Conservation (phyloP, 495 filamentous ascomycete genomes). For the Aspergillus affinis region DNA sequence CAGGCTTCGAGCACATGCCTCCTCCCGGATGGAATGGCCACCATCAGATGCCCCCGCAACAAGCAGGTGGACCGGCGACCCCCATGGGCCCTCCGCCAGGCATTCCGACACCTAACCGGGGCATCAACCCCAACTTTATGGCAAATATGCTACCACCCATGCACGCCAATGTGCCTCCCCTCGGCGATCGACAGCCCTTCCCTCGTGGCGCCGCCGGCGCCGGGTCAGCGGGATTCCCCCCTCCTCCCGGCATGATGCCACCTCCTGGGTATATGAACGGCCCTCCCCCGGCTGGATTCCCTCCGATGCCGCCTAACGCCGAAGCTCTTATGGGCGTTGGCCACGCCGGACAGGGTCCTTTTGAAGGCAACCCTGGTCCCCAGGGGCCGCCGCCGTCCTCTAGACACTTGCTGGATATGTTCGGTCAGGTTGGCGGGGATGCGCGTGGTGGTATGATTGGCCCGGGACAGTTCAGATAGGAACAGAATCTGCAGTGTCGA, state of each 20-base stretch:
- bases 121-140: conserved; percentile 43
- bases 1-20: conserved; percentile 49
- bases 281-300: conserved; percentile 47
- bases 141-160: conserved; percentile 44
- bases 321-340: conserved; percentile 44
- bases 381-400: conserved; percentile 46
- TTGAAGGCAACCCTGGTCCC: conserved; percentile 39
- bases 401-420: conserved; percentile 47
- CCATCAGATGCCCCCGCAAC: conserved; percentile 37
- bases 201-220: conserved; percentile 33
- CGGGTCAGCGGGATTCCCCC: conserved; percentile 23
- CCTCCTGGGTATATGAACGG: conserved; percentile 52
- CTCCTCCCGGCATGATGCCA: conserved; percentile 51
- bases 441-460: conserved; percentile 42
- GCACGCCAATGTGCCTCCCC: conserved; percentile 36
- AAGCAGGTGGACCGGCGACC: conserved; percentile 34
- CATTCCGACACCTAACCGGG: conserved; percentile 40
- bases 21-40: conserved; percentile 41
- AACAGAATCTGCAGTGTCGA: not conserved
- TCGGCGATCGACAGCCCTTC: conserved; percentile 41
- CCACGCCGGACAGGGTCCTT: conserved; percentile 36
- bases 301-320: conserved; percentile 45
- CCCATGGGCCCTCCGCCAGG: conserved; percentile 49
- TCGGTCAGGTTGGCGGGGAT: conserved; percentile 43
- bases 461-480: conserved; percentile 40